Evolutionary conservation across 75 land plant genomes (phyloP).

Genomic region (Cunninghamia lanceolata): DNA sequence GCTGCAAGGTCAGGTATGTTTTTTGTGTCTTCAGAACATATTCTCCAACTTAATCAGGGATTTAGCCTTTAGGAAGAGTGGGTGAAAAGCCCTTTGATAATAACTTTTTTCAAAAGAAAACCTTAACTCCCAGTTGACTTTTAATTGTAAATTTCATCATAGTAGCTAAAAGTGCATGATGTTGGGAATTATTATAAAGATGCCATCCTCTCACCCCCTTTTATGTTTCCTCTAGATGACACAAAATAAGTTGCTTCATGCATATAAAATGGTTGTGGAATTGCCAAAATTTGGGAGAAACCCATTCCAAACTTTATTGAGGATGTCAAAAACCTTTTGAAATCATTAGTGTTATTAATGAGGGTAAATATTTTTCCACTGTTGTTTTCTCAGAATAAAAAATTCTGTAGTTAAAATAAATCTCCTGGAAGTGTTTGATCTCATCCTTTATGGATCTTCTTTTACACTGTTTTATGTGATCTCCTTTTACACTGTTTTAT

Average conservation of each 20-base stretch:
- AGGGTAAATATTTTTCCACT: not conserved
- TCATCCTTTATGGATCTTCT: not conserved
- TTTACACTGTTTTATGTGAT: not conserved
- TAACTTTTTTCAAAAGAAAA: not conserved
- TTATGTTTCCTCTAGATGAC: not conserved
- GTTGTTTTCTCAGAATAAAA: too few species aligned
- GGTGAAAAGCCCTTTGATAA: not conserved
- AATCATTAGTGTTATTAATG: not conserved
- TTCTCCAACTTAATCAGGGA: not conserved
- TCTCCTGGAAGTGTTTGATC: not conserved
- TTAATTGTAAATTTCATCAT: not conserved
- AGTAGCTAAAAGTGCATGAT: not conserved
- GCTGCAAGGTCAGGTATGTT: constrained; percentile 87
- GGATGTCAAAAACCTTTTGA: not conserved
- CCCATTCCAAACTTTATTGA: not conserved
- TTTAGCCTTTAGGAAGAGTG: not conserved
- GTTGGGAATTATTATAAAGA: not conserved
- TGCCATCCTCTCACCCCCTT: not conserved
- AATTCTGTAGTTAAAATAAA: not conserved
- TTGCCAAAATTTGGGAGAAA: not conserved
- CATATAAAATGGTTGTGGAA: not conserved
- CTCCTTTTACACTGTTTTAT: not conserved
- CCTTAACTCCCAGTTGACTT: not conserved
- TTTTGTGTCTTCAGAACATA: constrained; percentile 12
- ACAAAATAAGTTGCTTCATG: not conserved